A percentile compares a stretch with the other conserved stretches of the same genome.
Conservation (phyloP, 345 rosid species). For the Psidium guajava region DNA sequence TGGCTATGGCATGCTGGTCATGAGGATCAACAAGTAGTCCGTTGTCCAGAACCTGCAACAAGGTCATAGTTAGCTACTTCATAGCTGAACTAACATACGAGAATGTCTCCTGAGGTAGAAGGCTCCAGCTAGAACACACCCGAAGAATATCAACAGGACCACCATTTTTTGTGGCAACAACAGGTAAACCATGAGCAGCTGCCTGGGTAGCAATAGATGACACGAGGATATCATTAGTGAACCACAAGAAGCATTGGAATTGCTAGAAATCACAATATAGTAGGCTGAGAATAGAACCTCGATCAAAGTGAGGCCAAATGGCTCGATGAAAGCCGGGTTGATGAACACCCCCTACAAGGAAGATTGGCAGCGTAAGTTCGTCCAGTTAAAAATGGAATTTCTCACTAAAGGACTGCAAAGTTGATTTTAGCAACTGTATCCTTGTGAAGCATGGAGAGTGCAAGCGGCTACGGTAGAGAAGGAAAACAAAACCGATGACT, state of each 20-base stretch:
- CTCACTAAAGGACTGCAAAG: not conserved
- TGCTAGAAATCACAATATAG: not conserved
- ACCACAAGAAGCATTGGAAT: not conserved
- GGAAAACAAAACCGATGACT: not conserved
- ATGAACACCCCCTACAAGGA: conserved; percentile 70
- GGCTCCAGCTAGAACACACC: conserved; percentile 20
- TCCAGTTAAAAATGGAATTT: not conserved
- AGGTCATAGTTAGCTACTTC: not conserved
- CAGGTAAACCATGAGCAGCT: conserved; percentile 84
- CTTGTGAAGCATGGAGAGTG: not conserved
- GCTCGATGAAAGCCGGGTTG: conserved; percentile 89
- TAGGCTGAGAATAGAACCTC: conserved; percentile 36
- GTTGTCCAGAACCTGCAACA: conserved; percentile 76
- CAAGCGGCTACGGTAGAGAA: not conserved
- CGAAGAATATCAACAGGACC: conserved; percentile 81
- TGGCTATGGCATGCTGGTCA: conserved; percentile 79
- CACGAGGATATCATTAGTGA: not conserved
- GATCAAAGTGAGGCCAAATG: conserved; percentile 80
- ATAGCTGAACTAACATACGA: not conserved
- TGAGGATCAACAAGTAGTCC: conserved; percentile 98
- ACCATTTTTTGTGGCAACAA: conserved; percentile 82
- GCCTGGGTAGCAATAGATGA: conserved; percentile 35
- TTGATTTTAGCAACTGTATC: not conserved
- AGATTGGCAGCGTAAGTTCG: not conserved
- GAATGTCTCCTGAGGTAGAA: not conserved